Conservation (phyloP, 805 yeast genomes). For the Clavispora phyllophila region DNA sequence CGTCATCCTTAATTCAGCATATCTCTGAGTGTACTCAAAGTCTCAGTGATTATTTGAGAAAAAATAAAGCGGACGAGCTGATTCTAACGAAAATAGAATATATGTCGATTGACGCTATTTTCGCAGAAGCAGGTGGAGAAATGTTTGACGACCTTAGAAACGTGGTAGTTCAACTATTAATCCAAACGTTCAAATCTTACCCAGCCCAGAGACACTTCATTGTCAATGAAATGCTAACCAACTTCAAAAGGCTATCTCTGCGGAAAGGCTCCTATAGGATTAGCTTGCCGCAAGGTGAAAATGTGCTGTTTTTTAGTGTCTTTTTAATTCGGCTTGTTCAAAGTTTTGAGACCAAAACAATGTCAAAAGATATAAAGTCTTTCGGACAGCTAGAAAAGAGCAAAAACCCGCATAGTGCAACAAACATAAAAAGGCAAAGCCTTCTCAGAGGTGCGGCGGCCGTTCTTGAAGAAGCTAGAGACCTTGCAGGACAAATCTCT, state of each 20-base stretch:
- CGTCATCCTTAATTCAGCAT: background rate
- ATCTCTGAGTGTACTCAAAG: constrained; percentile 8
- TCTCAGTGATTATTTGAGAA: background rate
- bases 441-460: constrained; percentile 1
- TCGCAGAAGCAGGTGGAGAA: constrained; percentile 23
- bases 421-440: constrained; percentile 5
- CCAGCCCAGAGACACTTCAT: constrained; percentile 56
- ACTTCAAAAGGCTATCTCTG: constrained; percentile 45
- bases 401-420: constrained; percentile 3
- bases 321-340: constrained; percentile 41
- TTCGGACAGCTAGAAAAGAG: constrained; percentile 4
- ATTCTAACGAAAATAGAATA: constrained; percentile 57
- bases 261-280: constrained; percentile 42
- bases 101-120: constrained; percentile 38
- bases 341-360: constrained; percentile 20
- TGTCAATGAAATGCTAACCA: constrained; percentile 52
- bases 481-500: constrained; percentile 2
- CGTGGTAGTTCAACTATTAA: constrained; percentile 24
- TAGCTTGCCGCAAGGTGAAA: constrained; percentile 39
- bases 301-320: constrained; percentile 45
- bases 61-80: constrained; percentile 37
- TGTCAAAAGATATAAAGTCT: constrained; percentile 1
- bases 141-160: constrained; percentile 23
- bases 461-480: constrained; percentile 1
- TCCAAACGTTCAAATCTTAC: constrained; percentile 34